phyloP scores from a whole-genome alignment of 2,329 filamentous ascomycete species.

The Fusarium pseudocircinatum region DNA sequence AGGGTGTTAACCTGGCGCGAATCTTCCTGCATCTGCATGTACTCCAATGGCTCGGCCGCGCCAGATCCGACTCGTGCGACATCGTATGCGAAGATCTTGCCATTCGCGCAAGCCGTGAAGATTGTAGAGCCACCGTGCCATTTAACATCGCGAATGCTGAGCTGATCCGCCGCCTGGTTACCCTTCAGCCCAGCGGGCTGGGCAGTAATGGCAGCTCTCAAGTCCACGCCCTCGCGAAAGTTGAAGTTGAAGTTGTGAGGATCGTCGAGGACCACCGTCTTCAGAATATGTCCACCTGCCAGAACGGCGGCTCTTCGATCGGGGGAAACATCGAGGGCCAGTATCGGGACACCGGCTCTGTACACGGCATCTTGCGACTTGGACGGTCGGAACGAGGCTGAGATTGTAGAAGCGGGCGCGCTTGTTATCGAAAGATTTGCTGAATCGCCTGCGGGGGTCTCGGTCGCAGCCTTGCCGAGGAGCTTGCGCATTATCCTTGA shows the following conservation, averaged over 20 bases:
- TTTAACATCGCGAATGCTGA: slow-evolving; percentile 71
- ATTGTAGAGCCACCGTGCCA: slow-evolving; percentile 65
- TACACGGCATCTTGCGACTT: slow-evolving; percentile 67
- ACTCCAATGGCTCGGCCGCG: slow-evolving; percentile 59
- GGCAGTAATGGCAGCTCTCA: slow-evolving; percentile 65
- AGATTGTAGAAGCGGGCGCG: slow-evolving; percentile 52
- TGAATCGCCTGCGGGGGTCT: slow-evolving; percentile 56
- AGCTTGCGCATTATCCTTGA: slow-evolving; percentile 70
- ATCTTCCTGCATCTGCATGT: slow-evolving; percentile 68
- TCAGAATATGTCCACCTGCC: slow-evolving; percentile 68
- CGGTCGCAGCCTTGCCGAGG: slow-evolving; percentile 62
- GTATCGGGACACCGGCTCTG: slow-evolving; percentile 61
- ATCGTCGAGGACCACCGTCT: slow-evolving; percentile 66
- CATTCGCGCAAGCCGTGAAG: slow-evolving; percentile 71
- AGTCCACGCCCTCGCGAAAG: slow-evolving; percentile 66
- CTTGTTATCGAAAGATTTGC: slow-evolving; percentile 54
- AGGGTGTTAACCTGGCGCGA: slow-evolving; percentile 71
- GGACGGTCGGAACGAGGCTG: slow-evolving; percentile 58
- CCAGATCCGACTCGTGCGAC: slow-evolving; percentile 59
- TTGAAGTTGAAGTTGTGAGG: slow-evolving; percentile 49
- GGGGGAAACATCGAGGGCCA: slow-evolving; percentile 66
- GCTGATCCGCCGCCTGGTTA: slow-evolving; percentile 61
- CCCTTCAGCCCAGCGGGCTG: slow-evolving; percentile 54
- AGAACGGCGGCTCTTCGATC: slow-evolving; percentile 66
- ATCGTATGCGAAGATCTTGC: slow-evolving; percentile 73